Conservation (phyloP, 805 yeast species). For the Dipodascus albidus region DNA sequence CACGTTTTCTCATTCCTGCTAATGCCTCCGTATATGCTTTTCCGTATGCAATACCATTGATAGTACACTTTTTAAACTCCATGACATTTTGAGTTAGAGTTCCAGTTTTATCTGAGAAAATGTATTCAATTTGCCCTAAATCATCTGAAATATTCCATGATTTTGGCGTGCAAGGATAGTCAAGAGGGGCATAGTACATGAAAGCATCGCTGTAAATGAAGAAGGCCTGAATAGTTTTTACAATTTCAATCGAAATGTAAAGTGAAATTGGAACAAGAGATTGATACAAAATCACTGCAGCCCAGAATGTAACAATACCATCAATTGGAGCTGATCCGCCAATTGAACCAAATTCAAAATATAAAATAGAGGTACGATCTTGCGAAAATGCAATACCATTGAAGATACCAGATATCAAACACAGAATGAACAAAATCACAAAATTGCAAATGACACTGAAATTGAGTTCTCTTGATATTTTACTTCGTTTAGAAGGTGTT, state of each 20-base stretch:
- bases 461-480: conserved; percentile 55
- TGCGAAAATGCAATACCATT: conserved; percentile 53
- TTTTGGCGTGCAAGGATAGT: conserved; percentile 70
- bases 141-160: conserved; percentile 81
- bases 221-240: conserved; percentile 65
- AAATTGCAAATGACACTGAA: conserved; percentile 56
- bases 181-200: conserved; percentile 58
- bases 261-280: conserved; percentile 71
- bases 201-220: conserved; percentile 60
- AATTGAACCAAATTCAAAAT: conserved; percentile 51
- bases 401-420: conserved; percentile 58
- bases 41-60: conserved; percentile 58
- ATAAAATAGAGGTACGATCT: conserved; percentile 34
- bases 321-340: conserved; percentile 50
- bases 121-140: conserved; percentile 71
- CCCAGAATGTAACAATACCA: conserved; percentile 61
- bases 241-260: conserved; percentile 67
- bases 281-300: conserved; percentile 62
- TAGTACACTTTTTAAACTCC: conserved; percentile 71
- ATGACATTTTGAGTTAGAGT: conserved; percentile 73
- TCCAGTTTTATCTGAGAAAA: conserved; percentile 78
- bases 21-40: conserved; percentile 69
- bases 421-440: conserved; percentile 44
- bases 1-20: conserved; percentile 57
- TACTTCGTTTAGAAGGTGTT: conserved; percentile 63